Evolutionary conservation across 331 rosid genomes (phyloP), one percentile per base, ranked within the genome.

Genomic region (Malus hybrid): DNA sequence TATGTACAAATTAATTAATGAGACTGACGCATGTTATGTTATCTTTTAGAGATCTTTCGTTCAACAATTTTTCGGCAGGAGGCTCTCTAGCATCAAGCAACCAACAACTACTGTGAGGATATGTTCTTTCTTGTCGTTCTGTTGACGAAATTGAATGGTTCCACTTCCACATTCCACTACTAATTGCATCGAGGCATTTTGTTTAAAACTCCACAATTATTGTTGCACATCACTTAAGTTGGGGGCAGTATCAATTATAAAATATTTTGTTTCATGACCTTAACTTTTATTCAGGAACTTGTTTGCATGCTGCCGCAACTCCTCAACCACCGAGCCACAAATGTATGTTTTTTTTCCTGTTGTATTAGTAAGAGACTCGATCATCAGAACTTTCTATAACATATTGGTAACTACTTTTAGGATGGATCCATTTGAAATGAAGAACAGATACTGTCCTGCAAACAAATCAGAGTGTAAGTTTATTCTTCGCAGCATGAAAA

Each of bases 21-120:
- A 36, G 44, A 36, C 1, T 8, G 11, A 36, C 0, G 11, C 44
- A 36, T 8, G 44, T 0, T 36, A 36, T 36, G 44, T 36, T 36
- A 36, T 36, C 1, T 36, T 36, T 36, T 8, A 70, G 74, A 14
- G 79, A 75, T 75, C 72, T 75, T 31, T 75, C 79, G 20, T 65
- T 50, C 65, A 75, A 75, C 63, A 48, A 70, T 6, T 78, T 76
- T 22, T 1, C 75, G 2, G 56, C 14, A 1, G 0, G 0, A 20
- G 56, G 27, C 31, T 9, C 44, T 22, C 14, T n/a, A n/a, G n/a
- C 52, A 44, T 64, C 19, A 57, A 5, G 12, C 22, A 72, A 56
- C 48, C 15, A 0, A 54, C 5, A 68, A 7, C 74, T 76, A 7
- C 74, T 76, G 80, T 76, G 48, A 76, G 80, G 27, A 22, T 16